Evolutionary conservation across 2,329 filamentous ascomycete genomes (phyloP).

Genomic region (Talaromyces islandicus): DNA sequence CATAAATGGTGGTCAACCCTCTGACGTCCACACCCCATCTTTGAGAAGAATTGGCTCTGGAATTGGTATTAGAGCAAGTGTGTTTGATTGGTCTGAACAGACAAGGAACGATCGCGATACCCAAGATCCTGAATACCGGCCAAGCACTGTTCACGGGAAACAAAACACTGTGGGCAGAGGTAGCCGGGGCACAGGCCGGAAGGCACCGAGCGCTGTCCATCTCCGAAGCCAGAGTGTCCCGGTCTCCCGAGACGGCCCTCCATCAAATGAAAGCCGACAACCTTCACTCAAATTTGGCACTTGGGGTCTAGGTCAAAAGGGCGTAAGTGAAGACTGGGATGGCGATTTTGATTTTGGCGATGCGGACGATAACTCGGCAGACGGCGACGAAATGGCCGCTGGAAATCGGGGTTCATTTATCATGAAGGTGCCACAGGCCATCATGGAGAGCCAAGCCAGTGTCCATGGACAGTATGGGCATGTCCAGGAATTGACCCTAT

Average conservation of each 20-base stretch:
- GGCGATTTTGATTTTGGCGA: slow-evolving; percentile 63
- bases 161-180: slow-evolving; percentile 51
- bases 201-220: slow-evolving; percentile 55
- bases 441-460: slow-evolving; percentile 59
- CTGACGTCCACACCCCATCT: slow-evolving; percentile 16
- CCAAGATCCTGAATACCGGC: slow-evolving; percentile 49
- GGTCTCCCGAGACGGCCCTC: slow-evolving; percentile 45
- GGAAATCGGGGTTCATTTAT: slow-evolving; percentile 16
- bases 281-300: slow-evolving; percentile 56
- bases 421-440: slow-evolving; percentile 53
- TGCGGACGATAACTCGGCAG: slow-evolving; percentile 24
- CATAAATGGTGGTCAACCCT: not conserved
- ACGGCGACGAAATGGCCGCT: slow-evolving; percentile 12
- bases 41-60: slow-evolving; percentile 9
- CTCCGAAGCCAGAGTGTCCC: slow-evolving; percentile 63
- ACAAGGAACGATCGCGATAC: slow-evolving; percentile 48
- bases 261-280: slow-evolving; percentile 46
- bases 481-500: slow-evolving; percentile 56
- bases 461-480: slow-evolving; percentile 61
- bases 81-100: slow-evolving; percentile 62
- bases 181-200: slow-evolving; percentile 52
- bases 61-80: slow-evolving; percentile 45
- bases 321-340: slow-evolving; percentile 63
- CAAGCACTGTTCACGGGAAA: slow-evolving; percentile 59
- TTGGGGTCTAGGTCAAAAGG: slow-evolving; percentile 62